Evolutionary conservation across 345 rosid species (phyloP).

Genomic region (Eucalyptus erythrocorys): DNA sequence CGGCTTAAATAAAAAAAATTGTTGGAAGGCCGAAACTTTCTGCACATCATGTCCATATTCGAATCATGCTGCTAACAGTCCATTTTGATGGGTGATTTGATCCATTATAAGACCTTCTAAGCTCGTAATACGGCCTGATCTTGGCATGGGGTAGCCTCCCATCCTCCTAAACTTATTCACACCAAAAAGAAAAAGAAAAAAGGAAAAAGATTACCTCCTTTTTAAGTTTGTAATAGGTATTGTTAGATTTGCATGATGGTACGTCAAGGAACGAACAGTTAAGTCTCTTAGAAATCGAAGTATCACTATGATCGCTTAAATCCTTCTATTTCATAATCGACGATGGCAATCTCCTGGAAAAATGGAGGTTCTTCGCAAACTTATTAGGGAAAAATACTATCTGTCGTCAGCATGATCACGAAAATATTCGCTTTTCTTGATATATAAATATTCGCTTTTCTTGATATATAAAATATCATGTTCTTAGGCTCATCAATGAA

Average conservation of each 20-base stretch:
- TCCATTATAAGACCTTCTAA: not conserved
- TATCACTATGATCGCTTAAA: not conserved
- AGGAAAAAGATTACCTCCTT: not conserved
- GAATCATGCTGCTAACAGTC: not conserved
- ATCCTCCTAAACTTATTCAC: not conserved
- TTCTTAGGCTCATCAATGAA: not conserved
- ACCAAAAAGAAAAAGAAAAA: not conserved
- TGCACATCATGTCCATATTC: not conserved
- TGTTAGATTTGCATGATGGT: not conserved
- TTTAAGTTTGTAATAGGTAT: not conserved
- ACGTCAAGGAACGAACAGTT: not conserved
- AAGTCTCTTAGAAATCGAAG: not conserved
- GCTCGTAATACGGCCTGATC: not conserved
- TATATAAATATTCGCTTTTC: not conserved
- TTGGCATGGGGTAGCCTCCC: not conserved
- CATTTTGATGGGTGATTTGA: not conserved
- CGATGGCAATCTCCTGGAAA: not conserved
- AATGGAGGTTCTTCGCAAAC: not conserved
- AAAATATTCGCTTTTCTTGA: not conserved
- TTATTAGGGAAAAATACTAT: not conserved
- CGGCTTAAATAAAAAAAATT: not conserved
- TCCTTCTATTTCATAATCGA: not conserved
- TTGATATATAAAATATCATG: not conserved
- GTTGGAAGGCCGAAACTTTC: not conserved
- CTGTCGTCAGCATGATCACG: not conserved